Conservation (phyloP, 495 filamentous ascomycete species). For the Aspergillus sclerotiicarbonarius region DNA sequence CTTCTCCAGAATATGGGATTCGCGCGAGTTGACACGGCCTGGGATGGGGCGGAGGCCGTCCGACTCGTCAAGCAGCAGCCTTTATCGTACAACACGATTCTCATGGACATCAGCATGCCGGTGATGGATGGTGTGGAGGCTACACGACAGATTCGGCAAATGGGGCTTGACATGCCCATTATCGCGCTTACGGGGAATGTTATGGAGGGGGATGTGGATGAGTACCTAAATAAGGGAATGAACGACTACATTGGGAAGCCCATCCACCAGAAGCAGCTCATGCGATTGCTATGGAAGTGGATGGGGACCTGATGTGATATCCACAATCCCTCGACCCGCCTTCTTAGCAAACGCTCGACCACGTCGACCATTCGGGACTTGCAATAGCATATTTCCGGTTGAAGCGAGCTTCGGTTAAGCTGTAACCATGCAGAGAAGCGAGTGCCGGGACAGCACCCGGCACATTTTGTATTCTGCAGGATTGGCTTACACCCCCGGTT, state of each 20-base stretch:
- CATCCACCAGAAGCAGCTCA: constrained; percentile 46
- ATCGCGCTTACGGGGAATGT: constrained; percentile 66
- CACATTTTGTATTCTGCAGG: background rate
- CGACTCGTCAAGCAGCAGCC: constrained; percentile 49
- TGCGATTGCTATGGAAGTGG: constrained; percentile 38
- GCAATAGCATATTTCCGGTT: background rate
- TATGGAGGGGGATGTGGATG: constrained; percentile 57
- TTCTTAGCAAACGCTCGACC: background rate
- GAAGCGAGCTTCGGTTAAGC: background rate
- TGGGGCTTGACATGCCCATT: constrained; percentile 53
- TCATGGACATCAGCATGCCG: constrained; percentile 72
- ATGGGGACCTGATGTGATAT: constrained; percentile 24
- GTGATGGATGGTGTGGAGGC: constrained; percentile 66
- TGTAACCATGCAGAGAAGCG: background rate
- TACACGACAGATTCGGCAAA: constrained; percentile 58
- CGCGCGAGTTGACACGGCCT: constrained; percentile 49
- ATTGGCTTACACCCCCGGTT: background rate
- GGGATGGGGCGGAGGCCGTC: constrained; percentile 58
- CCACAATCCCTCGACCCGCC: background rate
- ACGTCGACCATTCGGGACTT: background rate
- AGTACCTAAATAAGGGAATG: constrained; percentile 60
- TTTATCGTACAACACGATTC: constrained; percentile 50
- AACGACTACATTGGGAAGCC: constrained; percentile 63
- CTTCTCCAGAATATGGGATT: constrained; percentile 56
- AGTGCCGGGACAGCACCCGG: background rate